phyloP scores from a whole-genome alignment of 257 asterid species.

The Scutellaria galericulata region DNA sequence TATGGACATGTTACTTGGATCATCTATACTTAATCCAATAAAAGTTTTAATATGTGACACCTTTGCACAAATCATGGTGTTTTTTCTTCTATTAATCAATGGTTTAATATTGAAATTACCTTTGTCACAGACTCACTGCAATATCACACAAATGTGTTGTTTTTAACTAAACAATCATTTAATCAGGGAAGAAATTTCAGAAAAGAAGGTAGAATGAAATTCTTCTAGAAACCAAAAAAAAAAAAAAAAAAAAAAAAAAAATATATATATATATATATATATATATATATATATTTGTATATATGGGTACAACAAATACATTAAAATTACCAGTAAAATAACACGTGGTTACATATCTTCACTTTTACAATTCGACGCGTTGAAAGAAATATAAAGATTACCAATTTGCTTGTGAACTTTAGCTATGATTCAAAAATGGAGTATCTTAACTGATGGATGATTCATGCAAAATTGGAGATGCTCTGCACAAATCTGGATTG shows the following conservation, averaged over 20 bases:
- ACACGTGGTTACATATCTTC: neutral
- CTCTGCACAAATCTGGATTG: neutral
- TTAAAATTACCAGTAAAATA: neutral
- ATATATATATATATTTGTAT: no score
- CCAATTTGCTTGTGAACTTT: conserved; percentile 18
- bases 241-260: no score
- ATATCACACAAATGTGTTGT: neutral
- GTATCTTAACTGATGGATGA: neutral
- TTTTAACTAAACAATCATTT: neutral
- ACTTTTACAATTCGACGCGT: neutral
- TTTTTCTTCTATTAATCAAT: no score
- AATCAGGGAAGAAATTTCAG: neutral
- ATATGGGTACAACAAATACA: conserved; percentile 18
- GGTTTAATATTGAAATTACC: neutral
- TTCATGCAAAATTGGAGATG: conserved; percentile 28
- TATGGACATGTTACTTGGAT: neutral
- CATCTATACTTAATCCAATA: neutral
- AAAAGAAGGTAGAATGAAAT: neutral
- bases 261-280: no score
- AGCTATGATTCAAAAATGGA: neutral
- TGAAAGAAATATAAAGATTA: conserved; percentile 4
- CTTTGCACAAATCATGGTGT: neutral
- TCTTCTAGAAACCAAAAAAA: neutral
- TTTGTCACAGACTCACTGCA: no score
- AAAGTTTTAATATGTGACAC: neutral